Conservation (phyloP, 2,329 filamentous ascomycete species). For the Calonectria fujianensis region DNA sequence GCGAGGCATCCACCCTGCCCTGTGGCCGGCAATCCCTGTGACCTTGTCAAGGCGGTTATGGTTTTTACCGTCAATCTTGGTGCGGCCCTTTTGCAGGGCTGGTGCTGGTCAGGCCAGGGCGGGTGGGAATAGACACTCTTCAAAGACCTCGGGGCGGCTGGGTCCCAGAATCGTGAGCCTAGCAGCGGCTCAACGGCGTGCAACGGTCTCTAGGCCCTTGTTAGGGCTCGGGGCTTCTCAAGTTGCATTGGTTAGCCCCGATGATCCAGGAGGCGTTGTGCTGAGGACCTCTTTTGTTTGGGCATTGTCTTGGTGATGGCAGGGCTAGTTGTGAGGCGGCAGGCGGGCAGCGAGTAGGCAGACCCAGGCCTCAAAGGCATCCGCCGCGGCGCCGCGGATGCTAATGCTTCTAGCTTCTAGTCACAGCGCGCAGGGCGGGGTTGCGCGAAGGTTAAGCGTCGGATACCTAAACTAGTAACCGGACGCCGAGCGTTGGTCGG, state of each 20-base stretch:
- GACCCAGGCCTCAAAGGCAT: slow-evolving; percentile 11
- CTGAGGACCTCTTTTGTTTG: slow-evolving; percentile 10
- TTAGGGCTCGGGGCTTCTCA: background rate
- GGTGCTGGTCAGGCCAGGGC: background rate
- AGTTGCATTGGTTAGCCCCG: slow-evolving; percentile 15
- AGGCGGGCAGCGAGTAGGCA: slow-evolving; percentile 9
- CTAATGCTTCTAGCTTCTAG: slow-evolving; percentile 5
- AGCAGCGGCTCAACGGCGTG: slow-evolving; percentile 22
- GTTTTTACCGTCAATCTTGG: slow-evolving; percentile 19
- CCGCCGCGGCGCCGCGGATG: slow-evolving; percentile 26
- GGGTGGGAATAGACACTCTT: slow-evolving; percentile 1
- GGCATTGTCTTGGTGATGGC: background rate
- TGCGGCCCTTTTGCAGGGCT: slow-evolving; percentile 13
- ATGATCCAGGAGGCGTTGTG: background rate
- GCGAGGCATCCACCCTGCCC: slow-evolving; percentile 40
- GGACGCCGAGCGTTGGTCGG: slow-evolving; percentile 16
- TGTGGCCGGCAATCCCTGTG: slow-evolving; percentile 13
- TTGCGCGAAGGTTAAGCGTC: slow-evolving; percentile 15
- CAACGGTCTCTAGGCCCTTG: slow-evolving; percentile 2
- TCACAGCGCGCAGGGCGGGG: slow-evolving; percentile 11
- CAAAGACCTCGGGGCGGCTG: slow-evolving; percentile 18
- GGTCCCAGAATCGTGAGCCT: slow-evolving; percentile 24
- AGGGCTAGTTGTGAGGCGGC: slow-evolving; percentile 17
- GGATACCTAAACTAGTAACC: slow-evolving; percentile 10
- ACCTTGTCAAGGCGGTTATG: slow-evolving; percentile 22